Percentiles rank a stretch among this genome's conserved stretches.
Evolutionary conservation across 495 filamentous ascomycete species (phyloP).

Genomic region (Hyphodiscus hymeniophilus): DNA sequence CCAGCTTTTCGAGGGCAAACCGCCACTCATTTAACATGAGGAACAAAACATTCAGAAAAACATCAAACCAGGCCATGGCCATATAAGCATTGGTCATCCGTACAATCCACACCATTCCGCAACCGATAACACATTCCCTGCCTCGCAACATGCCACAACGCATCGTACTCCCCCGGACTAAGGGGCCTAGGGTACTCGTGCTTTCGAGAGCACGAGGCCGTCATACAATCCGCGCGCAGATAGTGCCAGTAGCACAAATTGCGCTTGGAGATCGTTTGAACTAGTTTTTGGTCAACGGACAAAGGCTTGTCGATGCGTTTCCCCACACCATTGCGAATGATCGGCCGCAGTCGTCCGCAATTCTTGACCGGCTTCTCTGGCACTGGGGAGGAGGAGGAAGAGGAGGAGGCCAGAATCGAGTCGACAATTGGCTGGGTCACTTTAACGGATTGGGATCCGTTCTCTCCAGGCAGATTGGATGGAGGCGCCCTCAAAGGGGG

Average conservation of each 20-base stretch:
- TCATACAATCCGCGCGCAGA: constrained; percentile 7
- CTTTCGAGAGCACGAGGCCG: neutral
- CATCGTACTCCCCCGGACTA: constrained; percentile 4
- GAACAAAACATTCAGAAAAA: too few relatives aligned
- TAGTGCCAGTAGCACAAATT: constrained; percentile 12
- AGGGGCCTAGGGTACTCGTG: constrained; percentile 3
- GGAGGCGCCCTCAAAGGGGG: neutral
- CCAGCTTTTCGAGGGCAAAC: too few relatives aligned
- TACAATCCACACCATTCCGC: constrained; percentile 1
- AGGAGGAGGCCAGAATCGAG: neutral
- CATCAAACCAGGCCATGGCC: too few relatives aligned
- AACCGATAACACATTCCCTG: neutral
- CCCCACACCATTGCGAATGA: neutral
- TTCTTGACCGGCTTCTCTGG: constrained; percentile 1
- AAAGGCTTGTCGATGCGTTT: constrained; percentile 8
- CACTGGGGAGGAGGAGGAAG: neutral
- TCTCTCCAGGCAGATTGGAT: neutral
- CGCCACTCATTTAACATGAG: too few relatives aligned
- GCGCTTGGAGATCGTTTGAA: neutral
- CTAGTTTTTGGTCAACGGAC: constrained; percentile 1
- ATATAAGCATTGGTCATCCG: constrained; percentile 7
- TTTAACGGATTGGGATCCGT: neutral
- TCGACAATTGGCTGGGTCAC: neutral
- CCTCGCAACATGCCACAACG: constrained; percentile 2
- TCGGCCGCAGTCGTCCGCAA: constrained; percentile 2